Base-by-base conservation (phyloP, 2,329 filamentous ascomycete species). In the Grosmannia penicillata region DNA sequence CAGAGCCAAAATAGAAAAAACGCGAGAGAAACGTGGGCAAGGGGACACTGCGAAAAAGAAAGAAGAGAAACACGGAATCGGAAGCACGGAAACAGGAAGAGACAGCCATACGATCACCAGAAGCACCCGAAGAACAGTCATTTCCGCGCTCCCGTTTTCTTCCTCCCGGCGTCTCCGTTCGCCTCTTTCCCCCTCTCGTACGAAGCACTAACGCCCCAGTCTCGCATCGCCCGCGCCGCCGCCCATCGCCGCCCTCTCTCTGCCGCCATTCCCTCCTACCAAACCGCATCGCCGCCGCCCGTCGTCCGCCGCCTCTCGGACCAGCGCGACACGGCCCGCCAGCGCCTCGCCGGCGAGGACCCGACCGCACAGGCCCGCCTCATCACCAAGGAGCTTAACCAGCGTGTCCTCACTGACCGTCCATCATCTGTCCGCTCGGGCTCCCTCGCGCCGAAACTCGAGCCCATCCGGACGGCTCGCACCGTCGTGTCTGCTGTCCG, bases 271-370 rank as follows among this genome's bases (percentile, higher is more conserved):
- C 60, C 66, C 14, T 56, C 61, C 15, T 60, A 66, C 43, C 61
- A 66, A 33, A 58, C 62, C 15, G 54, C 58, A 7, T 72, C 70
- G 2, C 70, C 71, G 33, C 65, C 70, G 14, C 61, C 60, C 33
- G 46, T 70, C 21, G 55, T 57, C 39, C 66, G 71, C 27, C 69
- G 72, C 19, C 57, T 75, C 28, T 75, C 72, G 3, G 72, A 76
- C 38, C 69, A 71, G 47, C 65, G 69, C 45, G 69, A 72, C 28
- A 61, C 57, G 11, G 55, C 58, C 46, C 54, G 62, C 48, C 47
- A 56, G 47, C 54, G 64, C 54, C 48, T 53, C 22, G 38, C 49
- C 14, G 51, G 50, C 18, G 63, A 70, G n/a, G 62, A 66, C 9
- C 59, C 62, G 42, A 50, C 56, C 8, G 47, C 50, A 14, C 61